Evolutionary conservation across 257 asterid species (phyloP), one percentile per base, ranked within the genome.

Genomic region (Handroanthus guayacan): DNA sequence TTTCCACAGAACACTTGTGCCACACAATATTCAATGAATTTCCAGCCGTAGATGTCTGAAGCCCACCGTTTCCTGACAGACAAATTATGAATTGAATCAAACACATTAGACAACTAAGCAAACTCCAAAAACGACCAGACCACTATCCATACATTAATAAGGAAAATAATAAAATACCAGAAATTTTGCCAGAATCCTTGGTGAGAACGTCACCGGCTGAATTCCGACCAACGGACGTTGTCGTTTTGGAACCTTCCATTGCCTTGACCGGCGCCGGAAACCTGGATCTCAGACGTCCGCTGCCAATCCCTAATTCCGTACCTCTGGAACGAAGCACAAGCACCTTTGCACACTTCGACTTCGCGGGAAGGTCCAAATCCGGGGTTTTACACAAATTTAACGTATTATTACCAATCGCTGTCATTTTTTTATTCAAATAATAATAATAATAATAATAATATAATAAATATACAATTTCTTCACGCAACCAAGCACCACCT

Each of bases 1-100:
- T 91, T 34, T 82, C 89, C 14, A 91, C 90, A 12, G 95, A 72
- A 67, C 93, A 87, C 55, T 88, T 85, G 80, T 91, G 97, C 97
- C 97, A 91, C 38, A 80, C 81, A 45, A 91, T 86, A 84, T 91
- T 86, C 8, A 87, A 75, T 4, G 95, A 86, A 75, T 83, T 89
- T 51, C 90, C 93, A 14, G 72, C 74, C 0, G 82, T 80, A 43
- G 89, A 75, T 54, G 72, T 75, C 80, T 74, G 67, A 14, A 71
- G 47, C 43, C 47, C 64, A 41, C 58, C 72, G 63, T 84, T 82
- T 58, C 87, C 95, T 91, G 75, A 31, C 18, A 54, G 50, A 13
- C 14, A 13, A 56, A 67, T n/a, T 10, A n/a, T 14, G 36, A 6
- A 20, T 48, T 9, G 12, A 71, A 47, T 50, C 58, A 70, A 34